These are phyloP conservation scores for Podospora pseudoanserina DNA, from an alignment of 495 filamentous ascomycete genomes.

Conservation along the genomic window DNA sequence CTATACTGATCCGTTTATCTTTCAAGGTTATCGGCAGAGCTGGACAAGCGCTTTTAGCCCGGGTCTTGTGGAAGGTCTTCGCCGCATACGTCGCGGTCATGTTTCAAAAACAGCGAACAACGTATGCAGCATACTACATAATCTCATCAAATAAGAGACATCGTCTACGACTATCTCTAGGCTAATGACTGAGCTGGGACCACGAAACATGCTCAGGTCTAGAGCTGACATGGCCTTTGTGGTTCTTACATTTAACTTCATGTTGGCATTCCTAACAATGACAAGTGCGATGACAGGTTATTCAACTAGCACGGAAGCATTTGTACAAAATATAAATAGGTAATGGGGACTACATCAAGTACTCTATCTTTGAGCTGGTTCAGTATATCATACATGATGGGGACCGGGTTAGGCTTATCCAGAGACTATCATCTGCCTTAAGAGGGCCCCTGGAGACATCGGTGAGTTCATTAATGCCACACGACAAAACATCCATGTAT, in stretches of 20 bases:
- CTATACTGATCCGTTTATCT: no score
- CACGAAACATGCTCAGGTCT: background rate
- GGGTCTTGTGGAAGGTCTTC: background rate
- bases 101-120: conserved; percentile 1
- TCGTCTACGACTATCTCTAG: background rate
- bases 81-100: background rate
- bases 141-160: background rate
- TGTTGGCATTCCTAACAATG: background rate
- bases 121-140: background rate
- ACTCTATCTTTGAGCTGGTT: background rate
- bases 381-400: background rate
- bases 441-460: background rate
- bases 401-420: background rate
- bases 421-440: background rate
- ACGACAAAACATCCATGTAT: background rate
- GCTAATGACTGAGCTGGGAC: background rate
- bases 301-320: background rate
- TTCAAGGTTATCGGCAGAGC: background rate
- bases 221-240: background rate
- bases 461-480: background rate
- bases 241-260: background rate
- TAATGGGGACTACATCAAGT: background rate
- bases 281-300: background rate
- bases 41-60: background rate
- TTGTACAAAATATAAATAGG: background rate